These are phyloP conservation scores for Diaporthe sp. DNA, from an alignment of 2,329 filamentous ascomycete species.

Conservation along the genomic window DNA sequence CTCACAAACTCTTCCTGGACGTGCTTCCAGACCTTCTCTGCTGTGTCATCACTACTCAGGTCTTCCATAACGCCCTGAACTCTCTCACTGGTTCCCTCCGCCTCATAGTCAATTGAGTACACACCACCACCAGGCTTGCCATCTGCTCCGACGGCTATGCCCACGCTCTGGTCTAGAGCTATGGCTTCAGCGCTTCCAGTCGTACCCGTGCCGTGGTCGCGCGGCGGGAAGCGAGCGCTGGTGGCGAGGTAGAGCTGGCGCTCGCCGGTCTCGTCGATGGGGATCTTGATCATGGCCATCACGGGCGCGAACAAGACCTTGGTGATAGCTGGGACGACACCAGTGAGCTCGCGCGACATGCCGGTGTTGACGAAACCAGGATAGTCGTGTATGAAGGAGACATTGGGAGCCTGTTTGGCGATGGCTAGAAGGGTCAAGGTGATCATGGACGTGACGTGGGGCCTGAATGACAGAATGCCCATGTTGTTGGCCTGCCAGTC, in stretches of 20 bases:
- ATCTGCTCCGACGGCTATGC: conserved; percentile 44
- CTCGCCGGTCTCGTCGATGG: conserved; percentile 48
- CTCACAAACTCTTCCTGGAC: conserved; percentile 42
- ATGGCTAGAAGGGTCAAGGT: conserved; percentile 39
- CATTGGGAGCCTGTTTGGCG: conserved; percentile 38
- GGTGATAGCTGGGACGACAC: too few relatives aligned
- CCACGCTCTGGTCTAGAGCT: conserved; percentile 39
- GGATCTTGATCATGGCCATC: conserved; percentile 7
- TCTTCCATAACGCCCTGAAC: conserved; percentile 46
- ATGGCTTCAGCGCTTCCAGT: conserved; percentile 34
- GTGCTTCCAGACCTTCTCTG: conserved; percentile 48
- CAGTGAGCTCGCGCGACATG: too few relatives aligned
- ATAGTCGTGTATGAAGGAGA: conserved; percentile 37
- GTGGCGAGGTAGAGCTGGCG: conserved; percentile 51
- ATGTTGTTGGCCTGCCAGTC: conserved; percentile 38
- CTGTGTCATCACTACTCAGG: conserved; percentile 48
- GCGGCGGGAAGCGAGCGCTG: conserved; percentile 48
- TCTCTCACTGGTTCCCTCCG: conserved; percentile 38
- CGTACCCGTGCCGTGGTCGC: conserved; percentile 23
- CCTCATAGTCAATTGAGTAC: conserved; percentile 46
- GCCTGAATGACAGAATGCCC: conserved; percentile 32
- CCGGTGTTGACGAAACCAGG: too few relatives aligned
- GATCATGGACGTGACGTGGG: conserved; percentile 38
- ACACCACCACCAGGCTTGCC: conserved; percentile 49
- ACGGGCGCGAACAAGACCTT: too few relatives aligned